A percentile compares a stretch with the other conserved stretches of the same genome.
Conservation (phyloP, 805 yeast species). For the Yarrowia sp. region DNA sequence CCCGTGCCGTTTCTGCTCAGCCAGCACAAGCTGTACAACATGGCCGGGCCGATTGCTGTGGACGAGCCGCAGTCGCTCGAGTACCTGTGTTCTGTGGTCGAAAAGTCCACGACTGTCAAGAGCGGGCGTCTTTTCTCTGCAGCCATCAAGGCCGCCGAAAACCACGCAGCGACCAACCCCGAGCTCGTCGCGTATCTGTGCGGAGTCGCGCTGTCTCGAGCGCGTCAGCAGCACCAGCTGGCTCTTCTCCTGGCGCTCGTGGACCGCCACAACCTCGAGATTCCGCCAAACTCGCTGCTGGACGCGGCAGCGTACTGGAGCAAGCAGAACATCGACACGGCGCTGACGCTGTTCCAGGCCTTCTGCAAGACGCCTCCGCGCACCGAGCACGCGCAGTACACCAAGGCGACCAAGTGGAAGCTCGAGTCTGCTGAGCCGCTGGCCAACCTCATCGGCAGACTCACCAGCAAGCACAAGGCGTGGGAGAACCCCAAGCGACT, state of each 20-base stretch:
- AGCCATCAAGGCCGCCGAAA: neutral
- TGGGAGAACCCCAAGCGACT: slow-evolving; percentile 10
- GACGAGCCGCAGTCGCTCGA: neutral
- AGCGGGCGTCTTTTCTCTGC: neutral
- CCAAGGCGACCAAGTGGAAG: neutral
- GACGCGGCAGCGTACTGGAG: neutral
- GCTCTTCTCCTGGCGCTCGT: neutral
- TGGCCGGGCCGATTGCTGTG: neutral
- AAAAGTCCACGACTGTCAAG: neutral
- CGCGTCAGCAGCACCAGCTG: neutral
- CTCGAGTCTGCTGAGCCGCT: neutral
- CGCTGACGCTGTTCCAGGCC: neutral
- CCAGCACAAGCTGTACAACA: neutral
- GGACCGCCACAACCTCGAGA: neutral
- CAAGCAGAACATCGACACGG: neutral
- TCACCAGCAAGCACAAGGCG: neutral
- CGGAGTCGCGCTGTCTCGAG: neutral
- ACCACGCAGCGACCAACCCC: neutral
- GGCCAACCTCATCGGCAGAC: neutral
- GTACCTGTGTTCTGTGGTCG: slow-evolving; percentile 6
- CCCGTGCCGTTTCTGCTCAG: neutral
- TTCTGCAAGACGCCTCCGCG: neutral
- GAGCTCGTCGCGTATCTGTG: neutral
- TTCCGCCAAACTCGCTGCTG: neutral
- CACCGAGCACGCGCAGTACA: neutral